Evolutionary conservation across 1,284 basidiomycete genomes (phyloP).

Genomic region (Cutaneotrichosporon cutaneum): DNA sequence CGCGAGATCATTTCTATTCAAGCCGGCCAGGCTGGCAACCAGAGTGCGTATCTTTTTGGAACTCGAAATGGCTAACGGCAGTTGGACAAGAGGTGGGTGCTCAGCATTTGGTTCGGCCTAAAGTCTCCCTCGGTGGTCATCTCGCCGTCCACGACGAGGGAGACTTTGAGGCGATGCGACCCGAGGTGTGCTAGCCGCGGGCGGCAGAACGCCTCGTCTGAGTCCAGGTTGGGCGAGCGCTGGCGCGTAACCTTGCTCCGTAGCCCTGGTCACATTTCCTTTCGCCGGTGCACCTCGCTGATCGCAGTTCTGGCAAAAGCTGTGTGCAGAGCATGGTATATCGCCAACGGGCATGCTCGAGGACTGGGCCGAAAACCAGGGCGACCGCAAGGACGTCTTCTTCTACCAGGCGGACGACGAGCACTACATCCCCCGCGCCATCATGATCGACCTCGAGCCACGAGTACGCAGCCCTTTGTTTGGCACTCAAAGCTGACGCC

Average conservation of each 20-base stretch:
- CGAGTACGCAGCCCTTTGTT: conserved; percentile 61
- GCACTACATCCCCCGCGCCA: conserved; percentile 96
- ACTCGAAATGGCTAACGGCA: conserved; percentile 19
- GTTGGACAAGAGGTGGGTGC: conserved; percentile 25
- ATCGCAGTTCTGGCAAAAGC: conserved; percentile 80
- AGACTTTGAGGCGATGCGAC: too few relatives aligned
- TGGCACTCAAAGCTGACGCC: conserved; percentile 3
- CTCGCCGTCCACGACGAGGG: too few relatives aligned
- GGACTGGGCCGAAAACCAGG: conserved; percentile 83
- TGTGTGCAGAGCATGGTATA: conserved; percentile 95
- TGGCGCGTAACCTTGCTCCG: too few relatives aligned
- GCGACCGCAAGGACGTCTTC: conserved; percentile 98
- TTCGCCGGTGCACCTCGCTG: not conserved
- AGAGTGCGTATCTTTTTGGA: conserved; percentile 66
- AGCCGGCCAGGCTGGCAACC: conserved; percentile 94
- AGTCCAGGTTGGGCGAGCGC: too few relatives aligned
- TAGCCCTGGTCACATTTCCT: too few relatives aligned
- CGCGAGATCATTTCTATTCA: conserved; percentile 55
- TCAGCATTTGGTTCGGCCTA: too few relatives aligned
- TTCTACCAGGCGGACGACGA: conserved; percentile 99
- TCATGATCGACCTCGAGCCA: conserved; percentile 96
- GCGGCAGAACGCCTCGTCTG: too few relatives aligned
- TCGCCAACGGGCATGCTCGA: conserved; percentile 88
- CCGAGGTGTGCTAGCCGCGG: too few relatives aligned
- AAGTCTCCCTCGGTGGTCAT: too few relatives aligned